Conservation (phyloP, 202 grass and related monocot genomes). For the Zizania palustris region DNA sequence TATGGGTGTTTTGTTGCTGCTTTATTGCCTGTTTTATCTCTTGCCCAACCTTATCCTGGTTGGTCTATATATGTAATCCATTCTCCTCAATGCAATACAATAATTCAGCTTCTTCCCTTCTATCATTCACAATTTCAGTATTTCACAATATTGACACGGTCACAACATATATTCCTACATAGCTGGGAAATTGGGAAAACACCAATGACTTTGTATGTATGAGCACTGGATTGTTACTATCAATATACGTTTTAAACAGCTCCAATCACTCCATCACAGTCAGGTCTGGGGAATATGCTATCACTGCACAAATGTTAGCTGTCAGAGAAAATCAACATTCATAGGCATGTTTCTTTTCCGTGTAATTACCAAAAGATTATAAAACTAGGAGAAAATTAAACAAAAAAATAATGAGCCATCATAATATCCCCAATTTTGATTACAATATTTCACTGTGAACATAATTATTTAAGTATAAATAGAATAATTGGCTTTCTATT, state of each 20-base stretch:
- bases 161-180: too few relatives aligned
- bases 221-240: not conserved
- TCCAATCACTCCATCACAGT: not conserved
- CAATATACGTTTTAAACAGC: conserved; percentile 2
- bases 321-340: not conserved
- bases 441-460: not conserved
- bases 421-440: conserved; percentile 8
- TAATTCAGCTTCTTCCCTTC: too few relatives aligned
- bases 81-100: too few relatives aligned
- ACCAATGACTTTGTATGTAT: not conserved
- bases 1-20: too few relatives aligned
- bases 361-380: conserved; percentile 18
- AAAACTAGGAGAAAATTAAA: not conserved
- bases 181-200: too few relatives aligned
- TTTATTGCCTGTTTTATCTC: too few relatives aligned
- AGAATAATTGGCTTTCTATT: not conserved
- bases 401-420: not conserved
- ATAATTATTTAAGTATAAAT: conserved; percentile 8
- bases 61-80: too few relatives aligned
- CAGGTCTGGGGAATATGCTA: not conserved
- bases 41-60: too few relatives aligned
- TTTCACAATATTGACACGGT: too few relatives aligned
- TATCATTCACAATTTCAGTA: too few relatives aligned
- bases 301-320: not conserved
- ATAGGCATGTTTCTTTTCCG: not conserved